Conservation (phyloP, 306 rosid species). For the Inga laurina region DNA sequence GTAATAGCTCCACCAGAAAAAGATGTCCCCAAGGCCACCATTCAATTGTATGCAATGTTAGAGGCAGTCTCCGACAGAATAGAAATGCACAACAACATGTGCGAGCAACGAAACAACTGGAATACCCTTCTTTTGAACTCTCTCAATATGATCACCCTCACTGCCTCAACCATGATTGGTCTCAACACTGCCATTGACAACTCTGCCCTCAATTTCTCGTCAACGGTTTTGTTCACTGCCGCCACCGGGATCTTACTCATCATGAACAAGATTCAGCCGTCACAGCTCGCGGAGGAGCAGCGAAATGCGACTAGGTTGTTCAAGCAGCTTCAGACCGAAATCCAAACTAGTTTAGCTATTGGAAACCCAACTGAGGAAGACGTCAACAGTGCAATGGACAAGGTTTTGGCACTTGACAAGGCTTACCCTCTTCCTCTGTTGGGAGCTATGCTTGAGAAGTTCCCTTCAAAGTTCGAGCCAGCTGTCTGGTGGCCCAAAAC, state of each 20-base stretch:
- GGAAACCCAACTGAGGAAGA: conserved; percentile 40
- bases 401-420: conserved; percentile 48
- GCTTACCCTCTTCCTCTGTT: conserved; percentile 39
- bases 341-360: conserved; percentile 42
- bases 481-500: conserved; percentile 71
- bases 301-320: conserved; percentile 59
- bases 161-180: conserved; percentile 57
- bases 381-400: conserved; percentile 43
- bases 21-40: neutral
- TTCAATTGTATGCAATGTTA: conserved; percentile 51
- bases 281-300: conserved; percentile 73
- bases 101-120: conserved; percentile 64
- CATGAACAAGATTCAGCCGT: conserved; percentile 68
- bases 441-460: conserved; percentile 70
- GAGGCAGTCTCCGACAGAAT: conserved; percentile 56
- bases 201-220: conserved; percentile 42
- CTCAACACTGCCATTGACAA: conserved; percentile 34
- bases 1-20: neutral
- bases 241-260: conserved; percentile 56
- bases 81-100: conserved; percentile 62
- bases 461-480: conserved; percentile 52
- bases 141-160: conserved; percentile 63
- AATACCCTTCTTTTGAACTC: conserved; percentile 56
- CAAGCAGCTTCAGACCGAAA: conserved; percentile 44
- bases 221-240: conserved; percentile 54